These are phyloP conservation scores for Daldinia caldariorum DNA, from an alignment of 495 filamentous ascomycete genomes.

Conservation along the genomic window DNA sequence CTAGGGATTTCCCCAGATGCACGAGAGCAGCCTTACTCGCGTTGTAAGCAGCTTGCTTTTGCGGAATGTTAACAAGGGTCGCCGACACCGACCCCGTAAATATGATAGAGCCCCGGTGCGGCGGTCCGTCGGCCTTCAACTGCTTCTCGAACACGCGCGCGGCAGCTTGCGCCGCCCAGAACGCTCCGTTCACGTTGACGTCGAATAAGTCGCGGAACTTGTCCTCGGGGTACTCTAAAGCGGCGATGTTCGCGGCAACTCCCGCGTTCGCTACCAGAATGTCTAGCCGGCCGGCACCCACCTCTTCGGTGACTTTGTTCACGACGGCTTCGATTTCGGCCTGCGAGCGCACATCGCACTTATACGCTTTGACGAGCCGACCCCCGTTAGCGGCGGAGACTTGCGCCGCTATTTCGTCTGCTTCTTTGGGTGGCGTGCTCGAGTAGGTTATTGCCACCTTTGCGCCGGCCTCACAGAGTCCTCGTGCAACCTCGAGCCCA, in stretches of 20 bases:
- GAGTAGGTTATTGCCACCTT: slow-evolving; percentile 52
- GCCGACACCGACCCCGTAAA: slow-evolving; percentile 72
- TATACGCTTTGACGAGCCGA: slow-evolving; percentile 36
- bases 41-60: slow-evolving; percentile 70
- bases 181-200: slow-evolving; percentile 77
- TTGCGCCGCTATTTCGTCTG: slow-evolving; percentile 33
- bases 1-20: slow-evolving; percentile 69
- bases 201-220: slow-evolving; percentile 74
- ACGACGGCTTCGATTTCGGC: slow-evolving; percentile 35
- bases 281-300: slow-evolving; percentile 39
- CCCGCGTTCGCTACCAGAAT: slow-evolving; percentile 65
- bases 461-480: slow-evolving; percentile 55
- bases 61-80: slow-evolving; percentile 70
- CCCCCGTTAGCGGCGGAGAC: slow-evolving; percentile 37
- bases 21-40: slow-evolving; percentile 68
- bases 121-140: slow-evolving; percentile 49
- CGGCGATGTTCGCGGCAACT: slow-evolving; percentile 70
- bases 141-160: slow-evolving; percentile 76
- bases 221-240: slow-evolving; percentile 70
- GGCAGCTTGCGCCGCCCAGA: slow-evolving; percentile 74
- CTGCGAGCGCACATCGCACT: slow-evolving; percentile 40
- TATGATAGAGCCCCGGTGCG: slow-evolving; percentile 68
- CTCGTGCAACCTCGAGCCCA: slow-evolving; percentile 50
- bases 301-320: slow-evolving; percentile 27
- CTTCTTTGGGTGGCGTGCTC: slow-evolving; percentile 35